Evolutionary conservation across 2,329 filamentous ascomycete species (phyloP).

Genomic region (Penicillium sp.): DNA sequence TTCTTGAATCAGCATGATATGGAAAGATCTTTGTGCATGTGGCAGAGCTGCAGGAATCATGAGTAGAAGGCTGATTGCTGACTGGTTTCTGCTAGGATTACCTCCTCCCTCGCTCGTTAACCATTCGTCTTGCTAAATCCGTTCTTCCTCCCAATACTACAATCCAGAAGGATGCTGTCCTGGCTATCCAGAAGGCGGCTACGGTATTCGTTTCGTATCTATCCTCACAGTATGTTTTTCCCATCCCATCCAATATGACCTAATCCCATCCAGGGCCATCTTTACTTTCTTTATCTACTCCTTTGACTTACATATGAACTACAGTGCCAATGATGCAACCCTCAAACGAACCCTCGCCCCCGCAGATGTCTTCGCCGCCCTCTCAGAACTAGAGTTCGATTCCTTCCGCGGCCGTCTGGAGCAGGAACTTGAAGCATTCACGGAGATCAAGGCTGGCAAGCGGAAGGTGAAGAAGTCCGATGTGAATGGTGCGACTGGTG

Average conservation of each 20-base stretch:
- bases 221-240: conserved; percentile 53
- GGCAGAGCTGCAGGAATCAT: not conserved
- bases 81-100: conserved; percentile 51
- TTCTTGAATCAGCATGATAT: not conserved
- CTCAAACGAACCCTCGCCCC: conserved; percentile 64
- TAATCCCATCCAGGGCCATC: not conserved
- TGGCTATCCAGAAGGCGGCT: conserved; percentile 65
- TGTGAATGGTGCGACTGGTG: conserved; percentile 34
- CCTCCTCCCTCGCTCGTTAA: conserved; percentile 62
- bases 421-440: conserved; percentile 55
- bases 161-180: conserved; percentile 65
- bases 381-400: conserved; percentile 63
- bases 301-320: not conserved
- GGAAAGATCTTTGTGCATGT: not conserved
- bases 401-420: conserved; percentile 59
- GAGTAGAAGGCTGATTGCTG: not conserved
- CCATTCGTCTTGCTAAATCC: conserved; percentile 62
- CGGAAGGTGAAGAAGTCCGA: conserved; percentile 48
- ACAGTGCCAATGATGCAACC: conserved; percentile 61
- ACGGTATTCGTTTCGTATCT: conserved; percentile 68
- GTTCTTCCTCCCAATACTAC: conserved; percentile 65
- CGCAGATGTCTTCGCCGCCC: conserved; percentile 60
- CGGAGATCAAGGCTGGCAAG: conserved; percentile 45
- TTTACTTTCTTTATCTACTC: no score
- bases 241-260: not conserved